Base-by-base conservation (phyloP, 176 grass and related monocot genomes). In the Oryza rufipogon region DNA sequence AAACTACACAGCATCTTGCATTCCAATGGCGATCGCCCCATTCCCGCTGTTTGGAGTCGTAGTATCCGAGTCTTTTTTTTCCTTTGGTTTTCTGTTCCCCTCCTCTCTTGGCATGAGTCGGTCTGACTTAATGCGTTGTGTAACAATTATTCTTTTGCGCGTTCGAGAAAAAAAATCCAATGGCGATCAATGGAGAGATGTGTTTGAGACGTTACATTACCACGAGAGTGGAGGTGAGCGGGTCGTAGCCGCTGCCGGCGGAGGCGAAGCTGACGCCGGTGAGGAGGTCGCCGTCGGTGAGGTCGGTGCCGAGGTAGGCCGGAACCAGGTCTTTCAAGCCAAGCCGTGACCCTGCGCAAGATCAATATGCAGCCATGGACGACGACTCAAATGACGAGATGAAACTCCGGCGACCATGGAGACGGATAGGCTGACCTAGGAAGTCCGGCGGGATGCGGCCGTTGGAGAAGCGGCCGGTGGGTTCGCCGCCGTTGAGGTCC, bases 391-490 rank as follows among this genome's bases (percentile, higher is more conserved):
- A 60, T 17, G 4, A 56, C 52, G 52, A 6, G 52, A 6, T 16
- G 48, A 51, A 16, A 51, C 38, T 11, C 69, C 5, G 38, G 68
- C 5, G 36, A 30, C 28, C 28, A 30, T 30, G 28, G 28, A 3
- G 28, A 3, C 4, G 68, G 47, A 1, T 2, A 49, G 48, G 48
- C 74, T 68, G 45, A 92, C 91, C 91, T 49, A 92, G 0, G 16
- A 90, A 68, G 61, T 92, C 91, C 7, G 80, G 41, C 2, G 87
- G 91, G 9, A 92, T 9, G 7, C 85, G 85, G 56, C 91, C 91
- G 78, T 90, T 92, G 83, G 70, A 87, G 87, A 92, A 90, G 75
- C 91, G 88, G 44, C 87, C 91, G 22, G 91, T 87, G 74, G 91
- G 80, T 17, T 28, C 67, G 77, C 88, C 87, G 45, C 72, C 91